Base-by-base conservation (phyloP, 352 stramenopile species). In the Phytophthora pinifolia region DNA sequence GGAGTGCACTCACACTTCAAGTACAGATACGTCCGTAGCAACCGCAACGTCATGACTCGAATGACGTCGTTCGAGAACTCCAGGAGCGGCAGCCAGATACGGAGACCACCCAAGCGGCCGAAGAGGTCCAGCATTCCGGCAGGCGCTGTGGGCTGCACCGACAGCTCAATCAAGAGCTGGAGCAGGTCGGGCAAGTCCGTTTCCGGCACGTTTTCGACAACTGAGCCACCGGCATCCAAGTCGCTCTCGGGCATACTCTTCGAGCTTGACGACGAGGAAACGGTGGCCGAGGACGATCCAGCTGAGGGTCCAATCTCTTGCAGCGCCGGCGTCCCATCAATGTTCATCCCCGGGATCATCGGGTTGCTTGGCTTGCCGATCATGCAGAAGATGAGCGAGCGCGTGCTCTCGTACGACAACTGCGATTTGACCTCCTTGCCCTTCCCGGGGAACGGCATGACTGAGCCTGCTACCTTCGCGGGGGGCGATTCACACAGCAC, bases 351-450 rank as follows among this genome's bases (percentile, higher is more conserved):
- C 13, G 73, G 71, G 14, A 83, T 70, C 74, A 86, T 87, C 12
- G 77, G 76, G 25, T 87, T 86, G 29, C 80, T 88, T 29, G 81
- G 74, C 39, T 94, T 94, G 6, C 83, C 81, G 45, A 94, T 89
- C 83, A 94, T 94, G 52, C 83, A 89, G 49, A 90, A 94, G 17
- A 94, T 89, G 27, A 94, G 62, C 20, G 80, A 82, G 1, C 79
- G 71, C n/a, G 82, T 91, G 47, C 76, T 89, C 54, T 92, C 83
- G 33, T 89, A 94, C 13, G 83, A 94, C 8, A 94, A 43, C 58
- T 89, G 81, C 18, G 79, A 84, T 59, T 89, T 86, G 4, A 77
- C 61, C 36, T 88, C 77, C 25, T 84, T 82, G 5, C 68, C 74
- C 34, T 88, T 88, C 13, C 54, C 48, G 9, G 77, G 67, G 32